These are phyloP conservation scores for Bryum argenteum DNA, from an alignment of 225 moss, liverwort and hornwort genomes.

Conservation along the genomic window DNA sequence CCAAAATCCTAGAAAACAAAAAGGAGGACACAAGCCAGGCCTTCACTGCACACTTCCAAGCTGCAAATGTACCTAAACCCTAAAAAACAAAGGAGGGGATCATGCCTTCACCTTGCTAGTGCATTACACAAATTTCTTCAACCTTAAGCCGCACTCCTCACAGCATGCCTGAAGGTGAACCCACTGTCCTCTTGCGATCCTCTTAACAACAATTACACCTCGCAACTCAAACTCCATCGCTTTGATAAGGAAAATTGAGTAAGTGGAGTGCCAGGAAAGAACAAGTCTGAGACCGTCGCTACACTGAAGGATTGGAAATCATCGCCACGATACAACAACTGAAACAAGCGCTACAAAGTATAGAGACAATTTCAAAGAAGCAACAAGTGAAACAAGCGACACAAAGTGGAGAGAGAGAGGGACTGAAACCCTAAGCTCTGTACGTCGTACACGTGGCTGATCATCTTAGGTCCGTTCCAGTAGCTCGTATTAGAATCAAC, in stretches of 20 bases:
- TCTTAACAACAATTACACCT: too few species aligned
- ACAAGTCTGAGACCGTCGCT: too few species aligned
- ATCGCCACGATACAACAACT: neutral
- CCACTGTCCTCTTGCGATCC: too few species aligned
- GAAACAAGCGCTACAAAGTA: neutral
- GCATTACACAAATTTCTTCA: too few species aligned
- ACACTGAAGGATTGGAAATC: neutral
- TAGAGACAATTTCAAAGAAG: neutral
- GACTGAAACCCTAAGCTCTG: slow-evolving; percentile 1
- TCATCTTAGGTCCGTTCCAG: too few species aligned
- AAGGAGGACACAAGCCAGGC: neutral
- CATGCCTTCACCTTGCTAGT: too few species aligned
- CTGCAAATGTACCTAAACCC: neutral
- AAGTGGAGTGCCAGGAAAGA: neutral
- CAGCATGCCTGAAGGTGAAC: too few species aligned
- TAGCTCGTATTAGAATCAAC: too few species aligned
- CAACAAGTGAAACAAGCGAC: neutral
- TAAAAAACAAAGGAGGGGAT: neutral
- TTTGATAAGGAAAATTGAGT: too few species aligned
- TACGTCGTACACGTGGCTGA: too few species aligned
- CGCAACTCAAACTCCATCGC: too few species aligned
- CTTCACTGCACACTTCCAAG: neutral
- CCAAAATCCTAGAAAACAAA: neutral
- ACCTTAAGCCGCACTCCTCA: too few species aligned
- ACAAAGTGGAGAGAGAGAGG: neutral